Percentiles rank a stretch among this genome's conserved stretches.
These are phyloP conservation scores for Cryptococcus deneoformans DNA, from an alignment of 1,284 basidiomycete species.

Conservation along the genomic window DNA sequence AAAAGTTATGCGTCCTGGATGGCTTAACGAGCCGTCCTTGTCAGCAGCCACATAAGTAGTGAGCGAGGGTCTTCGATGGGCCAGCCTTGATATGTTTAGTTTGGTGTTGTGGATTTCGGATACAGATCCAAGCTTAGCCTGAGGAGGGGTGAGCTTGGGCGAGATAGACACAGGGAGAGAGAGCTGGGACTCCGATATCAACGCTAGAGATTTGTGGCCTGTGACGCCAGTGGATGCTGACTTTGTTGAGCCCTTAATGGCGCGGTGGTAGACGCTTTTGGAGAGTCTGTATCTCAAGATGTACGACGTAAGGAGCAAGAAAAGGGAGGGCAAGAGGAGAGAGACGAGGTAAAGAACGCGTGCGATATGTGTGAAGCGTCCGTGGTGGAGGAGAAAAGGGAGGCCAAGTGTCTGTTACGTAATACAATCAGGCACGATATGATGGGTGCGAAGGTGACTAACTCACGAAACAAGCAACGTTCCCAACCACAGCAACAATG, in stretches of 20 bases:
- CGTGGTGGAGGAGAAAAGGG: too few species aligned
- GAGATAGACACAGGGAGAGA: constrained; percentile 32
- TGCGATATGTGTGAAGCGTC: constrained; percentile 1
- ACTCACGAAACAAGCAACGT: constrained; percentile 29
- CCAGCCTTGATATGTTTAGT: constrained; percentile 13
- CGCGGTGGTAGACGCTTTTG: background rate
- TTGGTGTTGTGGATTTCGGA: constrained; percentile 4
- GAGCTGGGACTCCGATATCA: constrained; percentile 26
- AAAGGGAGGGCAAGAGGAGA: constrained; percentile 25
- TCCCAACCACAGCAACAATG: constrained; percentile 15
- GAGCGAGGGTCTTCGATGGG: constrained; percentile 31
- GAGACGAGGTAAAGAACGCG: constrained; percentile 23
- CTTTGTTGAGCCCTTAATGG: constrained; percentile 18
- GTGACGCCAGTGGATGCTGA: constrained; percentile 6
- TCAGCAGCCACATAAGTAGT: constrained; percentile 21
- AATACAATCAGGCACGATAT: too few species aligned
- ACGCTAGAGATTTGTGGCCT: constrained; percentile 26
- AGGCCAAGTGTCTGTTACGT: too few species aligned
- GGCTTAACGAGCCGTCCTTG: background rate
- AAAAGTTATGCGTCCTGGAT: constrained; percentile 8
- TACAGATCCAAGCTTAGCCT: constrained; percentile 9
- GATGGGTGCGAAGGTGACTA: too few species aligned
- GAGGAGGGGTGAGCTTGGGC: constrained; percentile 29
- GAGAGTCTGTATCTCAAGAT: constrained; percentile 25
- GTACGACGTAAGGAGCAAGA: constrained; percentile 24